phyloP scores from a whole-genome alignment of 2,329 filamentous ascomycete genomes.

The Alternaria longipes region DNA sequence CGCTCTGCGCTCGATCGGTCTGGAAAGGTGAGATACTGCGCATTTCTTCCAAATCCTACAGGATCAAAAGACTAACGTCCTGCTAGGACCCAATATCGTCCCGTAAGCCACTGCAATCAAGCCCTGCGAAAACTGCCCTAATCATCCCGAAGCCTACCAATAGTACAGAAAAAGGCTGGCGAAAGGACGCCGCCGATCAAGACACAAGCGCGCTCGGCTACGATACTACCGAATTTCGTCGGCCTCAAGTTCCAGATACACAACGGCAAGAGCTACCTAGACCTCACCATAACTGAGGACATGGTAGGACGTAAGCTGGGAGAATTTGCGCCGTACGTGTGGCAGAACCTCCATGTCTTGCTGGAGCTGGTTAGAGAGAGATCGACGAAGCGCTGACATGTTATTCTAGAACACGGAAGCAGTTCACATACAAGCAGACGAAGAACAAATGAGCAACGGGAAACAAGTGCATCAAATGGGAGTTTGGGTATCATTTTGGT shows the following conservation, averaged over 20 bases:
- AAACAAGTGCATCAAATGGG: slow-evolving; percentile 38
- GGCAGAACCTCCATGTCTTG: too few species aligned
- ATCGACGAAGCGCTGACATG: neutral
- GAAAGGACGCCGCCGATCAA: slow-evolving; percentile 76
- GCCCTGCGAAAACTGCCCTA: slow-evolving; percentile 21
- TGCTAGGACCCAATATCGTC: slow-evolving; percentile 73
- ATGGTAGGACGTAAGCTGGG: slow-evolving; percentile 97
- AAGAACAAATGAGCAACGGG: slow-evolving; percentile 69
- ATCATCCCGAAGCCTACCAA: slow-evolving; percentile 64
- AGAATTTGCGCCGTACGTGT: slow-evolving; percentile 83
- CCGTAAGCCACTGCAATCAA: slow-evolving; percentile 62
- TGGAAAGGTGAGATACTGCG: slow-evolving; percentile 78
- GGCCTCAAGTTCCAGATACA: slow-evolving; percentile 89
- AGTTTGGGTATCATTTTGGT: slow-evolving; percentile 51
- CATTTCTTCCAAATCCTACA: slow-evolving; percentile 62
- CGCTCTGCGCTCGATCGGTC: slow-evolving; percentile 73
- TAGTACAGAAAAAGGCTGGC: slow-evolving; percentile 67
- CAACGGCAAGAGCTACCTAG: slow-evolving; percentile 87
- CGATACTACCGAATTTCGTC: slow-evolving; percentile 91
- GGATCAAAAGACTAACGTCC: neutral
- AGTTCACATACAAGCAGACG: slow-evolving; percentile 73
- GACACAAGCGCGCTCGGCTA: slow-evolving; percentile 87
- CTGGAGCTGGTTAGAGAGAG: neutral
- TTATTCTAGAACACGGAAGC: slow-evolving; percentile 70
- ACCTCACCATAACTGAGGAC: slow-evolving; percentile 86